Evolutionary conservation across 805 yeast species (phyloP), one percentile per base, ranked within the genome.

Genomic region (Saccharomyces paradoxus): DNA sequence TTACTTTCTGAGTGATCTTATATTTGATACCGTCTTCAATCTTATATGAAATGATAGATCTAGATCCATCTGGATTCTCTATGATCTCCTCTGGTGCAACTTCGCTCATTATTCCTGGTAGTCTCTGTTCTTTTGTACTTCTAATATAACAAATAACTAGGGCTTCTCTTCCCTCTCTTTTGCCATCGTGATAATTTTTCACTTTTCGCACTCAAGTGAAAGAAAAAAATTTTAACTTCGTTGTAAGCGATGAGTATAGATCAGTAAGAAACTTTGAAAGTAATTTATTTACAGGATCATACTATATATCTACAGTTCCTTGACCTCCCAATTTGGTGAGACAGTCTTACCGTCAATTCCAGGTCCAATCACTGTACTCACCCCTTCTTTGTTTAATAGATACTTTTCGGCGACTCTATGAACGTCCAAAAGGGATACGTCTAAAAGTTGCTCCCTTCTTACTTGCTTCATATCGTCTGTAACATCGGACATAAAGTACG

Each of bases 21-120:
- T 87, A 89, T 68, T 86, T 90, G 71, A 88, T 84, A 56, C 96
- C 96, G 57, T 85, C 83, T 63, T 87, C 86, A 60, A 81, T 74
- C 67, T 86, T 80, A 76, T 78, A 91, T 47, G 91, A 81, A 55
- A 90, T 80, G 53, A 92, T 84, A 9, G 96, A 89, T 73, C 87
- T 89, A 56, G 97, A 87, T 53, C 96, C 97, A 68, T 91, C 97
- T 41, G 83, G 76, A 69, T 90, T 89, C 49, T 80, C 80, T 53
- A 83, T 86, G 63, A 89, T 79, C 69, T 84, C 86, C 52, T 96
- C 86, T 49, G 84, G 77, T 52, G 84, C 83, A 60, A 87, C 80
- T 58, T 85, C 86, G 62, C 85, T 89, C 65, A 80, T 64, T 48
- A 48, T 53, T 3, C 22, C 48, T 31, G 47, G 17, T 44, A 24